These are phyloP conservation scores for Trichoderma atrobrunneum DNA, from an alignment of 2,329 filamentous ascomycete species.

Conservation along the genomic window DNA sequence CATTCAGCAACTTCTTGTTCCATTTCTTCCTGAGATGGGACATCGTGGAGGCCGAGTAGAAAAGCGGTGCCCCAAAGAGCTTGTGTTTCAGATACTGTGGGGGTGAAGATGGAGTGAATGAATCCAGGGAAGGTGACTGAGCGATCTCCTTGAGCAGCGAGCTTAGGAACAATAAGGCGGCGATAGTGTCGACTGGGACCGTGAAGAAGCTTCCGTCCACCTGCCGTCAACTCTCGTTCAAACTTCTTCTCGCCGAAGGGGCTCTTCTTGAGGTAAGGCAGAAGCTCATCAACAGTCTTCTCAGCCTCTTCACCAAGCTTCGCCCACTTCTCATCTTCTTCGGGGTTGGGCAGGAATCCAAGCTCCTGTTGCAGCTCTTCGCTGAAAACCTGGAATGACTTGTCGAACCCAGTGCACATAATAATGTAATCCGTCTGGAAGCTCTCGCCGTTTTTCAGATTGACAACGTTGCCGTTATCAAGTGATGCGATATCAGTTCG, in stretches of 20 bases:
- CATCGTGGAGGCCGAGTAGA: slow-evolving; percentile 27
- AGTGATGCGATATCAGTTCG: background rate
- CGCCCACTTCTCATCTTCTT: background rate
- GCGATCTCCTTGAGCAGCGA: background rate
- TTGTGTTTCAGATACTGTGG: background rate
- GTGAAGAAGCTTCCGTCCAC: background rate
- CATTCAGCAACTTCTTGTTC: slow-evolving; percentile 31
- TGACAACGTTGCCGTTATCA: background rate
- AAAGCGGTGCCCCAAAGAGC: slow-evolving; percentile 22
- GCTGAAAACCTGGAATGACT: slow-evolving; percentile 24
- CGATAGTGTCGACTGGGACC: background rate
- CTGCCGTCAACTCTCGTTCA: background rate
- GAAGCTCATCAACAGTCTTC: background rate
- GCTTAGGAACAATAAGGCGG: background rate
- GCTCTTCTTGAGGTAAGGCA: background rate
- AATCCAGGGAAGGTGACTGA: background rate
- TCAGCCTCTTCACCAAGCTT: background rate
- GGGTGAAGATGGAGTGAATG: background rate
- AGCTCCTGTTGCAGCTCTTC: slow-evolving; percentile 21
- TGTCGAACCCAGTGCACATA: slow-evolving; percentile 27
- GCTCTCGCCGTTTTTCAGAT: background rate
- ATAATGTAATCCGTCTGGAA: slow-evolving; percentile 25
- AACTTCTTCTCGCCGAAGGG: background rate
- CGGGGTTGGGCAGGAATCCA: slow-evolving; percentile 19
- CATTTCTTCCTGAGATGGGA: slow-evolving; percentile 29